Percentiles rank a stretch among this genome's conserved stretches.
phyloP scores from a whole-genome alignment of 1,284 basidiomycete species.

The Heterobasidion parviporum region DNA sequence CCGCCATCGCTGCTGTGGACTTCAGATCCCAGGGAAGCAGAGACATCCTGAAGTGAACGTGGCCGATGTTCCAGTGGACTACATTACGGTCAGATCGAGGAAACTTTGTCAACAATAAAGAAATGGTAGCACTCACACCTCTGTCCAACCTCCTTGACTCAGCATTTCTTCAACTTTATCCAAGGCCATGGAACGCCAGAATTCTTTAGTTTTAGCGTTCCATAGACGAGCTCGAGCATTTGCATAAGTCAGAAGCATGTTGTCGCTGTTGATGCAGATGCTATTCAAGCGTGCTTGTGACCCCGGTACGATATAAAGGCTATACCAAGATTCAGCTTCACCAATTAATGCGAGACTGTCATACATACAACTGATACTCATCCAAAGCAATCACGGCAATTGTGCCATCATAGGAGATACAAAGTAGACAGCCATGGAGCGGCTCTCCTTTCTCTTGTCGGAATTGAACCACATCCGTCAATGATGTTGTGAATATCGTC shows the following conservation, averaged over 20 bases:
- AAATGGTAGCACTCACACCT: slow-evolving; percentile 40
- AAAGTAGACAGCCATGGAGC: slow-evolving; percentile 65
- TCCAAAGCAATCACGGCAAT: slow-evolving; percentile 75
- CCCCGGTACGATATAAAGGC: slow-evolving; percentile 30
- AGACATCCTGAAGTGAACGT: background rate
- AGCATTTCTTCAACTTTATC: slow-evolving; percentile 77
- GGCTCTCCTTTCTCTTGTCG: slow-evolving; percentile 49
- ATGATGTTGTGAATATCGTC: slow-evolving; percentile 59
- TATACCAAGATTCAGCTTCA: slow-evolving; percentile 71
- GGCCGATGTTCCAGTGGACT: slow-evolving; percentile 7
- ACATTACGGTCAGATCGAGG: background rate
- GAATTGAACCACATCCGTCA: slow-evolving; percentile 52
- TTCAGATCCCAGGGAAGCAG: slow-evolving; percentile 2
- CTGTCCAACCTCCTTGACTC: slow-evolving; percentile 60
- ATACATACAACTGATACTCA: slow-evolving; percentile 65
- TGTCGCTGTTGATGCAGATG: slow-evolving; percentile 63
- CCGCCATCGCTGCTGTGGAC: slow-evolving; percentile 12
- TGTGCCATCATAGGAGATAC: slow-evolving; percentile 74
- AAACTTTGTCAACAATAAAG: too few relatives aligned
- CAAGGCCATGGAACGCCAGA: slow-evolving; percentile 74
- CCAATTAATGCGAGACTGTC: slow-evolving; percentile 5
- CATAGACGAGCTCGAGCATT: slow-evolving; percentile 79
- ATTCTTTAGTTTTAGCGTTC: slow-evolving; percentile 81
- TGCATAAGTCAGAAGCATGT: slow-evolving; percentile 72
- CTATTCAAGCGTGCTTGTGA: slow-evolving; percentile 55